Base-by-base conservation (phyloP, 2,329 filamentous ascomycete genomes). In the Grosmannia clavigera region DNA sequence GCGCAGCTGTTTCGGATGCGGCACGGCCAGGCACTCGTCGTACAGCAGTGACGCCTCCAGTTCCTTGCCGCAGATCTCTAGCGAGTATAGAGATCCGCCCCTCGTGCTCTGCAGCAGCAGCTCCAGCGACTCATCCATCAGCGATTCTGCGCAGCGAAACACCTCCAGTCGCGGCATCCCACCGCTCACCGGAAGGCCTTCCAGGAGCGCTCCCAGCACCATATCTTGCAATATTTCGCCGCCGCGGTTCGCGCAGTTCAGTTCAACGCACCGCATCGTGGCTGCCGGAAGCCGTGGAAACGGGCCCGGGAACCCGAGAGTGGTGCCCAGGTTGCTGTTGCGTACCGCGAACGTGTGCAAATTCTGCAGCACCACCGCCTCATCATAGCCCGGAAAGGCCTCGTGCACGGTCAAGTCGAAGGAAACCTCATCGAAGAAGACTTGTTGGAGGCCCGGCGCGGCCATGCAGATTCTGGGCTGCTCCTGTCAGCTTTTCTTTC, bases 361-460 rank as follows among this genome's bases (percentile, higher is more conserved):
- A 7, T 50, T 52, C 7, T 7, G 46, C 0, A 63, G 19, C 25
- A 48, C 1, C 2, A 33, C 31, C 1, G 31, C 14, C 19, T 16
- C 11, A 22, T 54, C 33, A 25, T 53, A 58, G 33, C 19, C 46
- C 4, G 33, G 16, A 7, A 31, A 31, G 29, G 22, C 40, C 7
- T 12, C 19, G 46, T 51, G 12, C 7, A 4, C 2, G 3, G 1
- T 3, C 1, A 9, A 4, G 5, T 48, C 40, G 25, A 61, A n/a
- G 7, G 5, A 7, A 11, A 55, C 14, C 10, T 54, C 2, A 6
- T 60, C 61, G 3, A 65, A 57, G 12, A 38, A 58, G 4, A 65
- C 57, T 50, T 64, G 63, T 54, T 65, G 57, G 1, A 65, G 60
- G 3, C 25, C n/a, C 5, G 58, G 55, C n/a, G 58, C 50, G 3